Evolutionary conservation across 1,139 yeast genomes (phyloP).

Genomic region (Diutina sp.): DNA sequence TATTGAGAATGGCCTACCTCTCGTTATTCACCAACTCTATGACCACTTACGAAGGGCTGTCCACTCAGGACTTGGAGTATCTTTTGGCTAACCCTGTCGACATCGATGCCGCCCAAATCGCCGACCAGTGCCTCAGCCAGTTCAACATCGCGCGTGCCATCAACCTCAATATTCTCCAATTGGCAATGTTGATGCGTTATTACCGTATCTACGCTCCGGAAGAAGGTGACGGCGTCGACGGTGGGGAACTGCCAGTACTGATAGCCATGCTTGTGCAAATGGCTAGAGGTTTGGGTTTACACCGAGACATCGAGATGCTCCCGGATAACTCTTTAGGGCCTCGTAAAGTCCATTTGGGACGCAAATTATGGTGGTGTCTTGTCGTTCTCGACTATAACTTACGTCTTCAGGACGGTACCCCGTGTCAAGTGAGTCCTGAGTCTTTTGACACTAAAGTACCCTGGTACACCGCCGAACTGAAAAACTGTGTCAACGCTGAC

Average conservation of each 20-base stretch:
- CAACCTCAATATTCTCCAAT: neutral
- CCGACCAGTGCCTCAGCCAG: conserved; percentile 24
- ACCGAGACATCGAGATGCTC: conserved; percentile 24
- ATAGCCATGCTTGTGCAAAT: conserved; percentile 25
- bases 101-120: conserved; percentile 15
- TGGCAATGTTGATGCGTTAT: neutral
- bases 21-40: conserved; percentile 11
- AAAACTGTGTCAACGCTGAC: neutral
- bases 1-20: conserved; percentile 13
- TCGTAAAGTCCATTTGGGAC: conserved; percentile 22
- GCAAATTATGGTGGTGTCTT: conserved; percentile 43
- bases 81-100: conserved; percentile 18
- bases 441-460: conserved; percentile 19
- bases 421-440: conserved; percentile 13
- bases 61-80: conserved; percentile 9
- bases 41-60: conserved; percentile 6
- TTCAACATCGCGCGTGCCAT: conserved; percentile 5
- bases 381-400: conserved; percentile 17
- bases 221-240: conserved; percentile 5
- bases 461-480: neutral
- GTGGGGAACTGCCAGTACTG: conserved; percentile 13
- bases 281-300: conserved; percentile 33
- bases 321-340: conserved; percentile 11
- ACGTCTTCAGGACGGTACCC: conserved; percentile 27
- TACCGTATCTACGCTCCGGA: neutral